Evolutionary conservation across 2,329 filamentous ascomycete species (phyloP).

Genomic region (Cryphonectria nitschkei): DNA sequence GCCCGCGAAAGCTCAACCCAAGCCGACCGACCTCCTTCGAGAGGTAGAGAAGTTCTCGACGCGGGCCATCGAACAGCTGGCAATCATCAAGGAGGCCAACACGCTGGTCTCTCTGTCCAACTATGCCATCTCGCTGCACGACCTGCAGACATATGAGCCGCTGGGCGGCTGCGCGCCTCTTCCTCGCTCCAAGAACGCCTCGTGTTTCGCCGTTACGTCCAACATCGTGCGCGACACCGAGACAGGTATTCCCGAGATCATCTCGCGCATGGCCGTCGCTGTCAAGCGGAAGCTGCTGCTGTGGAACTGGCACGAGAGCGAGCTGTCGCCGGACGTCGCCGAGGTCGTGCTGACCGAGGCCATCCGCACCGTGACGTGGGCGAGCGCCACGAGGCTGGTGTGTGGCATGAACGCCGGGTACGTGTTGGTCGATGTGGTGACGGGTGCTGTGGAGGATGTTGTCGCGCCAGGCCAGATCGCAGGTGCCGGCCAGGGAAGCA

Average conservation of each 20-base stretch:
- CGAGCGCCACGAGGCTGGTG: slow-evolving; percentile 81
- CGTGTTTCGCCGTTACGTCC: slow-evolving; percentile 88
- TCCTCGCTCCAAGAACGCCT: slow-evolving; percentile 82
- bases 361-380: slow-evolving; percentile 90
- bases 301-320: slow-evolving; percentile 97
- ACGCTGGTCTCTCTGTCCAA: slow-evolving; percentile 90
- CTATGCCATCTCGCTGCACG: slow-evolving; percentile 85
- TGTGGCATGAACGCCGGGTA: slow-evolving; percentile 92
- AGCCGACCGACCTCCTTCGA: slow-evolving; percentile 78
- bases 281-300: slow-evolving; percentile 88
- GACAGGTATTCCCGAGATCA: slow-evolving; percentile 89
- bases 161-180: slow-evolving; percentile 61
- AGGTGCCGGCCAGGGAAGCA: slow-evolving; percentile 67
- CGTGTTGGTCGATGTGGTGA: slow-evolving; percentile 82
- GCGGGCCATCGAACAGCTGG: slow-evolving; percentile 88
- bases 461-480: slow-evolving; percentile 74
- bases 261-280: slow-evolving; percentile 87
- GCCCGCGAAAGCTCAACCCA: slow-evolving; percentile 37
- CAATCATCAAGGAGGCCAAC: slow-evolving; percentile 93
- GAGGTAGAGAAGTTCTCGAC: slow-evolving; percentile 95
- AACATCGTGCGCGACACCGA: slow-evolving; percentile 90
- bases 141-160: slow-evolving; percentile 81
- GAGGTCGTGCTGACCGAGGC: slow-evolving; percentile 83
- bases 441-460: slow-evolving; percentile 75
- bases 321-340: slow-evolving; percentile 69